Evolutionary conservation across 2,329 filamentous ascomycete species (phyloP).

Genomic region (Hypoxylon sp.): DNA sequence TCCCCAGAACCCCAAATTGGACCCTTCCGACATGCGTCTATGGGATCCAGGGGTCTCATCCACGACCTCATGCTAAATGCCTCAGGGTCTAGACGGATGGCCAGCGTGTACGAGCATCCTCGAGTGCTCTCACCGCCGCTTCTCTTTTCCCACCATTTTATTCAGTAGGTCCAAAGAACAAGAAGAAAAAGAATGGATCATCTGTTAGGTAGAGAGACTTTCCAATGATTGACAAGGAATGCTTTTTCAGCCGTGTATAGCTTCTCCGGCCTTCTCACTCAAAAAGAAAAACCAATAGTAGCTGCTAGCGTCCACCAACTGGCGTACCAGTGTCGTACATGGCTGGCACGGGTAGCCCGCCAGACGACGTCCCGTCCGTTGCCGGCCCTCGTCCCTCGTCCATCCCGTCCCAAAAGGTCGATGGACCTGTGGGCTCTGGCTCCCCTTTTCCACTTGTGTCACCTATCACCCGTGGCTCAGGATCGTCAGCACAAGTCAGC

Average conservation of each 20-base stretch:
- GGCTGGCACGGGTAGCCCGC: neutral
- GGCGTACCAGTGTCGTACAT: slow-evolving; percentile 9
- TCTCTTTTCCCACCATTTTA: too few relatives aligned
- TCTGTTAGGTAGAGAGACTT: neutral
- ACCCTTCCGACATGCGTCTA: slow-evolving; percentile 19
- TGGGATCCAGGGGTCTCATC: slow-evolving; percentile 6
- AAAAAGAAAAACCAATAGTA: slow-evolving; percentile 2
- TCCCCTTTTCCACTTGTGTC: slow-evolving; percentile 4
- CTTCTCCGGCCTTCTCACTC: neutral
- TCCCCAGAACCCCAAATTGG: too few relatives aligned
- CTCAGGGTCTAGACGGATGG: neutral
- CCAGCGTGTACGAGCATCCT: neutral
- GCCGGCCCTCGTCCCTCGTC: slow-evolving; percentile 11
- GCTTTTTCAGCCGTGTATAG: neutral
- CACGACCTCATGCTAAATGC: slow-evolving; percentile 1
- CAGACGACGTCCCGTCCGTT: slow-evolving; percentile 17
- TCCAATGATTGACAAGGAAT: slow-evolving; percentile 10
- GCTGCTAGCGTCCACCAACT: slow-evolving; percentile 8
- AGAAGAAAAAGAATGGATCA: neutral
- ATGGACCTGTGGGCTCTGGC: slow-evolving; percentile 1
- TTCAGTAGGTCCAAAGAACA: too few relatives aligned
- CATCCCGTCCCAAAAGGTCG: neutral
- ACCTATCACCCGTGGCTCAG: slow-evolving; percentile 12
- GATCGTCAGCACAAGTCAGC: slow-evolving; percentile 20
- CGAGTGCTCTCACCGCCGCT: neutral